Percentiles rank a stretch among this genome's conserved stretches.
Evolutionary conservation across 1,284 basidiomycete species (phyloP).

Genomic region (Golubevia pallescens): DNA sequence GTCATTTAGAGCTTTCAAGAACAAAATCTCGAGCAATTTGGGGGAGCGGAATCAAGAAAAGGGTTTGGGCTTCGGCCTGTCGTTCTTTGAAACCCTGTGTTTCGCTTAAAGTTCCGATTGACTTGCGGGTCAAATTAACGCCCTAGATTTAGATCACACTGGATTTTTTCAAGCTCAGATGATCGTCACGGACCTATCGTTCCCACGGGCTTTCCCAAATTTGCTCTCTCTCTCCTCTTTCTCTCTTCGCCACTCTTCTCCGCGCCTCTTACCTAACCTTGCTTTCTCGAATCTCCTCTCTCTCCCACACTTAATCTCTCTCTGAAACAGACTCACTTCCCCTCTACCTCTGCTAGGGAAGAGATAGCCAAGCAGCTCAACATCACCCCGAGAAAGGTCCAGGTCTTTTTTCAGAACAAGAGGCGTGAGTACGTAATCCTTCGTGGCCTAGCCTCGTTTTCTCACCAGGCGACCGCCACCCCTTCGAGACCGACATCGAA

Average conservation of each 20-base stretch:
- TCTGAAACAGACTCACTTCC: conserved; percentile 33
- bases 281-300: too few relatives aligned
- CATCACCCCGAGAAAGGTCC: conserved; percentile 42
- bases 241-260: not conserved
- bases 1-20: too few relatives aligned
- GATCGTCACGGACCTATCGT: too few relatives aligned
- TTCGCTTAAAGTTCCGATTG: not conserved
- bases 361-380: conserved; percentile 29
- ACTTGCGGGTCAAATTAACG: not conserved
- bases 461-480: too few relatives aligned
- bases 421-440: not conserved
- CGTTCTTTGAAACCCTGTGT: not conserved
- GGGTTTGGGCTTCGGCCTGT: not conserved
- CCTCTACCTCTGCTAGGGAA: conserved; percentile 39
- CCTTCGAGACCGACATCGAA: too few relatives aligned
- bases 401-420: conserved; percentile 35
- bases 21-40: too few relatives aligned
- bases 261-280: too few relatives aligned
- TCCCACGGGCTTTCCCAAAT: too few relatives aligned
- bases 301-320: too few relatives aligned
- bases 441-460: too few relatives aligned
- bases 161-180: too few relatives aligned
- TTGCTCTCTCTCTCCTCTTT: not conserved
- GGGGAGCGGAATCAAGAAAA: not conserved
- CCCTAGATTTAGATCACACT: not conserved